Conservation (phyloP, 1,284 basidiomycete species). For the Puccinia hordei region DNA sequence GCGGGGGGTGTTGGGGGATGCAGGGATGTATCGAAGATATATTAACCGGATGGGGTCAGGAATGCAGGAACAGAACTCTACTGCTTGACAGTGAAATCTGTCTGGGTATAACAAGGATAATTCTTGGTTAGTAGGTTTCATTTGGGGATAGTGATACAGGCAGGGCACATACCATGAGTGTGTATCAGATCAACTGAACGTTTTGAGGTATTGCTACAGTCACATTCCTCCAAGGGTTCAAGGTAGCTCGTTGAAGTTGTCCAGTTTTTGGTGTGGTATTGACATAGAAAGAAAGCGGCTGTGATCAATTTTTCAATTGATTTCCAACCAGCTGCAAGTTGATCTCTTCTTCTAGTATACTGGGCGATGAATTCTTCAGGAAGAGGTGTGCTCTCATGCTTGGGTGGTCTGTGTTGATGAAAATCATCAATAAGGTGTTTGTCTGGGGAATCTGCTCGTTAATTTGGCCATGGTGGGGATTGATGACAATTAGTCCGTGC, state of each 20-base stretch:
- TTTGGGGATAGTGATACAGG: too few relatives aligned
- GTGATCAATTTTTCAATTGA: not conserved
- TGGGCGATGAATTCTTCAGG: too few relatives aligned
- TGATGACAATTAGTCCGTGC: too few relatives aligned
- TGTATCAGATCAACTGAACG: not conserved
- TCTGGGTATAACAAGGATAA: too few relatives aligned
- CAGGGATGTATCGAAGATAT: conserved; percentile 1
- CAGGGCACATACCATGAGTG: not conserved
- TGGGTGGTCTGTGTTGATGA: too few relatives aligned
- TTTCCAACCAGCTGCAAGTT: not conserved
- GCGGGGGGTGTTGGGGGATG: not conserved
- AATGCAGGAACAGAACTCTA: not conserved
- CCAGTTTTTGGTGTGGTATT: not conserved
- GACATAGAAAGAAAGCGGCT: not conserved
- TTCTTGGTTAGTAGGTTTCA: too few relatives aligned
- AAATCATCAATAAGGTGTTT: too few relatives aligned
- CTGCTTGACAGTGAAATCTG: too few relatives aligned
- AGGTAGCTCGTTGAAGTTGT: not conserved
- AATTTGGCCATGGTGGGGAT: too few relatives aligned
- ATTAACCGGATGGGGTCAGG: conserved; percentile 4
- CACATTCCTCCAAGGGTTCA: not conserved
- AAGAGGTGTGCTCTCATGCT: too few relatives aligned
- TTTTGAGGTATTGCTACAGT: not conserved
- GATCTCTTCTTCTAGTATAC: too few relatives aligned
- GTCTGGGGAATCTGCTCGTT: too few relatives aligned